Evolutionary conservation across 306 rosid genomes (phyloP).

Genomic region (Herpetospermum pedunculosum): DNA sequence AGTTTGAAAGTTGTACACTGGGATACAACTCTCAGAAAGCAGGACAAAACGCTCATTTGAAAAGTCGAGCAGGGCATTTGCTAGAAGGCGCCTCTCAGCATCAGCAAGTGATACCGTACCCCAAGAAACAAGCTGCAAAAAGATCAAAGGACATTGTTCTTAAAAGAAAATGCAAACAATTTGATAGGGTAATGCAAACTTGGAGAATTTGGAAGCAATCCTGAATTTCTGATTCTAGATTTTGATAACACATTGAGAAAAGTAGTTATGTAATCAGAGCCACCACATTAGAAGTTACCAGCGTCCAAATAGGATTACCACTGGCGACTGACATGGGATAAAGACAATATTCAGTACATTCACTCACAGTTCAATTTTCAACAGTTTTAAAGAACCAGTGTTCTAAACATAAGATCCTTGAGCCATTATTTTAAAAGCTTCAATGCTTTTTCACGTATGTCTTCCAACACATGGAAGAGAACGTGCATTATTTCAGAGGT

Average conservation of each 20-base stretch:
- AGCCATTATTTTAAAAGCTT: neutral
- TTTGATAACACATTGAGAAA: neutral
- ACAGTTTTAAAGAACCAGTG: neutral
- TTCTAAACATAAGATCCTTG: neutral
- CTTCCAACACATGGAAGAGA: neutral
- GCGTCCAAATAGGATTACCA: neutral
- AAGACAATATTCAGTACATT: neutral
- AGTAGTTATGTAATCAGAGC: neutral
- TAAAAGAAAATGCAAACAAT: neutral
- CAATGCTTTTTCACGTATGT: neutral
- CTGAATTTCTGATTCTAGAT: neutral
- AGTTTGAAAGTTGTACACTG: slow-evolving; percentile 63
- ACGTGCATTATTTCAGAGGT: neutral
- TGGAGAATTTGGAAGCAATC: neutral
- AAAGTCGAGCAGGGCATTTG: slow-evolving; percentile 73
- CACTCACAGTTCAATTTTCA: neutral
- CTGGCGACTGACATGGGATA: neutral
- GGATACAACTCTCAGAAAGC: slow-evolving; percentile 94
- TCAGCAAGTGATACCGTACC: slow-evolving; percentile 61
- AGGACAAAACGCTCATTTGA: slow-evolving; percentile 88
- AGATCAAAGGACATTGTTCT: neutral
- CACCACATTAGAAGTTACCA: neutral
- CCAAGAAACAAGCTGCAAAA: slow-evolving; percentile 63
- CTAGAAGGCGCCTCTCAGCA: slow-evolving; percentile 92
- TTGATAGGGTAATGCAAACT: neutral